A percentile compares a stretch with the other conserved stretches of the same genome.
phyloP scores from a whole-genome alignment of 2,329 filamentous ascomycete species.

The Nigrograna mackinnonii region DNA sequence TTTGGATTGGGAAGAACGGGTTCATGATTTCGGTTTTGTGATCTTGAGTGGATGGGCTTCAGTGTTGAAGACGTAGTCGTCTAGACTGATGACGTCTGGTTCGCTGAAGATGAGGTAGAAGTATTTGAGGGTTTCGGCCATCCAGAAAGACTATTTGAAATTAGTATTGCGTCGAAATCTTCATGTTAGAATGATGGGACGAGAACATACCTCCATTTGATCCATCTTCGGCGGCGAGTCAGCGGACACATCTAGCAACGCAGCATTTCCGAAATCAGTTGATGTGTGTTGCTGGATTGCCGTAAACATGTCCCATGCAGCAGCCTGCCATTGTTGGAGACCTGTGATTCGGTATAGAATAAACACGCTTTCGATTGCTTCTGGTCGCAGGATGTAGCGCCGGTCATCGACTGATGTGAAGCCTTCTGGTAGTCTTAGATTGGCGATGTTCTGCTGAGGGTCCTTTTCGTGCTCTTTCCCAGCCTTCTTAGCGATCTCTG shows the following conservation, averaged over 20 bases:
- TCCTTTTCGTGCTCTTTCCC: conserved; percentile 28
- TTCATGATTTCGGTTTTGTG: conserved; percentile 14
- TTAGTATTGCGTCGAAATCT: conserved; percentile 9
- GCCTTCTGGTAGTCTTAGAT: conserved; percentile 45
- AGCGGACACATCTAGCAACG: conserved; percentile 46
- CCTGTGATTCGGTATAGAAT: conserved; percentile 64
- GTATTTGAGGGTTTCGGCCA: conserved; percentile 55
- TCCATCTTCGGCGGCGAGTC: conserved; percentile 43
- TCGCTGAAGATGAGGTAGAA: conserved; percentile 53
- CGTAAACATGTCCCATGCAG: conserved; percentile 56
- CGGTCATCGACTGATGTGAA: conserved; percentile 49
- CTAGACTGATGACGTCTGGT: conserved; percentile 45
- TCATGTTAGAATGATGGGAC: neutral
- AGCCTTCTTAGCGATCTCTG: conserved; percentile 35
- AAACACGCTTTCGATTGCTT: conserved; percentile 66
- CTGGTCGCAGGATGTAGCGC: conserved; percentile 54
- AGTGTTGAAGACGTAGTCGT: conserved; percentile 52
- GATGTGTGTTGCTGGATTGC: conserved; percentile 46
- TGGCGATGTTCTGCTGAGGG: conserved; percentile 39
- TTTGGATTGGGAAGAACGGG: too few species aligned
- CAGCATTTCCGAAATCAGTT: conserved; percentile 51
- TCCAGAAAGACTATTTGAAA: conserved; percentile 47
- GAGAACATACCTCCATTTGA: conserved; percentile 50
- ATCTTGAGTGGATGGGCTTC: conserved; percentile 51
- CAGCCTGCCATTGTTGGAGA: conserved; percentile 49